phyloP scores from a whole-genome alignment of 805 yeast genomes.

The Babjeviella inositovora region DNA sequence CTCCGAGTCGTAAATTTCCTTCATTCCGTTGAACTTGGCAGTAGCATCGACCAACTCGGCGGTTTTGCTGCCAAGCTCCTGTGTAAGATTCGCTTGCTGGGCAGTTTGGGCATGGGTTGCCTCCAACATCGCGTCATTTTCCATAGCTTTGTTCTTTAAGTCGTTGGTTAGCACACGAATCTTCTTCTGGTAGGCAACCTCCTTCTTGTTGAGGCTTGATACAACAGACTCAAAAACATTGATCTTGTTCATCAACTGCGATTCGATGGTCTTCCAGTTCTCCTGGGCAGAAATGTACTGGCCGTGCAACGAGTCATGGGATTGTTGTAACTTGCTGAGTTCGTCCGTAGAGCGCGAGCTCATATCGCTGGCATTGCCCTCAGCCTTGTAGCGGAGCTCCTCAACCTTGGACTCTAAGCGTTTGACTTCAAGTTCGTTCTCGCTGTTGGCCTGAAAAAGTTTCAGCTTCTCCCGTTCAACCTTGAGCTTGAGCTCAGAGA shows the following conservation, averaged over 20 bases:
- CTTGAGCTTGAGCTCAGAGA: not conserved
- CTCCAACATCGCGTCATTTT: constrained; percentile 9
- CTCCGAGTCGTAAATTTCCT: constrained; percentile 1
- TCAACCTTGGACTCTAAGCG: constrained; percentile 1
- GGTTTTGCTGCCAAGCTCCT: too few species aligned
- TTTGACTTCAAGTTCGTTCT: not conserved
- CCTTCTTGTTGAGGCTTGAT: constrained; percentile 14
- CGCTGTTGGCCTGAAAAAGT: not conserved
- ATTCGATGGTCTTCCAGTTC: constrained; percentile 74
- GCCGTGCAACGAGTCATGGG: constrained; percentile 41
- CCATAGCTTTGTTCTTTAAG: constrained; percentile 12
- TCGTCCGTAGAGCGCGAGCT: too few species aligned
- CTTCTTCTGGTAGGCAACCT: constrained; percentile 9
- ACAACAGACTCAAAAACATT: constrained; percentile 25
- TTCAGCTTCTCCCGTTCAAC: not conserved
- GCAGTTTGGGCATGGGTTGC: too few species aligned
- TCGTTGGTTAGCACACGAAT: constrained; percentile 15
- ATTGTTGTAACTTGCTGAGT: constrained; percentile 21
- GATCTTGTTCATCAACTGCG: constrained; percentile 34
- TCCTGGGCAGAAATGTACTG: constrained; percentile 67
- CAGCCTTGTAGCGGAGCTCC: too few species aligned
- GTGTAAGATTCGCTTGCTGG: too few species aligned
- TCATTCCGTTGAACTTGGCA: too few species aligned
- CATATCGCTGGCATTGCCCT: too few species aligned
- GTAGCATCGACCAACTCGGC: too few species aligned